These are phyloP conservation scores for Tribonema minus DNA, from an alignment of 108 stramenopile species.

Conservation along the genomic window DNA sequence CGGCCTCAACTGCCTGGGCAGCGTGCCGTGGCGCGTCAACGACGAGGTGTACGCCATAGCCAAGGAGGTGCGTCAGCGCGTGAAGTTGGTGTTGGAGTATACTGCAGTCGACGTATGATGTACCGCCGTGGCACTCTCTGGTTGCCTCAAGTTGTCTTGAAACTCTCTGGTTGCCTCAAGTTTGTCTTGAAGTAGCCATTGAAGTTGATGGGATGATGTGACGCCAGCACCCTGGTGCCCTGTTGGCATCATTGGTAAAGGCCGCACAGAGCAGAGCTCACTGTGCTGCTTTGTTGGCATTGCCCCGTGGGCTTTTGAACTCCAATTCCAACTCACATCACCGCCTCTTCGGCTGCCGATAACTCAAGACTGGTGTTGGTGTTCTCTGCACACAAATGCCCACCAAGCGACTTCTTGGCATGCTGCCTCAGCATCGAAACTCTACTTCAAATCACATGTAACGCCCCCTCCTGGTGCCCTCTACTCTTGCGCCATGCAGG, in stretches of 20 bases:
- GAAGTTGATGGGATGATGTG: too few relatives aligned
- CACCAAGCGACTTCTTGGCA: background rate
- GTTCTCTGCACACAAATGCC: too few relatives aligned
- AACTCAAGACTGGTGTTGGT: too few relatives aligned
- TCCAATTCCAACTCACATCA: too few relatives aligned
- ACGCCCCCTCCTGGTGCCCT: background rate
- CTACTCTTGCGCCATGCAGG: background rate
- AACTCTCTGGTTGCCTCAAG: too few relatives aligned
- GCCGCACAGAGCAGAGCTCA: too few relatives aligned
- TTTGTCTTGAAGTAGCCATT: too few relatives aligned
- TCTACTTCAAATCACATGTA: background rate
- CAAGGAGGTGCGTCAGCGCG: slow-evolving; percentile 12
- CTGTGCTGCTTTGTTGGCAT: too few relatives aligned
- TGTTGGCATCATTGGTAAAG: background rate
- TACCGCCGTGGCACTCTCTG: background rate
- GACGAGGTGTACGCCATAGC: background rate
- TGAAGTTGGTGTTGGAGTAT: background rate
- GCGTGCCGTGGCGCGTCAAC: slow-evolving; percentile 49
- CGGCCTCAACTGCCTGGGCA: slow-evolving; percentile 50
- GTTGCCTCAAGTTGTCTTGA: too few relatives aligned
- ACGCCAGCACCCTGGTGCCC: background rate
- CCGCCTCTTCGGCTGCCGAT: too few relatives aligned
- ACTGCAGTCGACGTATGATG: background rate
- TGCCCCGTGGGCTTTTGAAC: too few relatives aligned
- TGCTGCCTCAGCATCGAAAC: too few relatives aligned